Conservation (phyloP, 768 basidiomycete species). For the Lactarius sp. region DNA sequence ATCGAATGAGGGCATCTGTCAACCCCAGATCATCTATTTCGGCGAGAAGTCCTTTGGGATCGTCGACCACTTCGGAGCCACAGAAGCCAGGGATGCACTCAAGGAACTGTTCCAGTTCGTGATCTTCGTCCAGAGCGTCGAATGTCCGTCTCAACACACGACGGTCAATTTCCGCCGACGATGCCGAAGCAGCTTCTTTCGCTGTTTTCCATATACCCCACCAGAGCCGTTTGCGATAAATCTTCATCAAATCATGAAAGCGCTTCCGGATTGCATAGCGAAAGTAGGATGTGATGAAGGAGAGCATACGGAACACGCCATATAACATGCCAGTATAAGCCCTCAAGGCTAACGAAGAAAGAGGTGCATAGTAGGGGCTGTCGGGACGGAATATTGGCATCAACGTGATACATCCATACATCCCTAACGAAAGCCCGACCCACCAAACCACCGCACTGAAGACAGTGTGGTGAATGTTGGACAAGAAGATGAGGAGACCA, state of each 20-base stretch:
- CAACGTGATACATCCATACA: not conserved
- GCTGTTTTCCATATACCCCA: not conserved
- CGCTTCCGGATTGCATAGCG: not conserved
- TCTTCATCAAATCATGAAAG: not conserved
- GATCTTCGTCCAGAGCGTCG: not conserved
- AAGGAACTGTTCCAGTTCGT: not conserved
- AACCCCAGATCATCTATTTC: no score
- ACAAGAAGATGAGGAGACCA: slow-evolving; percentile 11
- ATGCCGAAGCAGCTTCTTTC: not conserved
- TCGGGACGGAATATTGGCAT: not conserved
- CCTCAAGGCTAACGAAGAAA: not conserved
- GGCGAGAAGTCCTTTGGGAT: not conserved
- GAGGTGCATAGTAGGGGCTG: slow-evolving; percentile 3
- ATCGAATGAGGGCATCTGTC: not conserved
- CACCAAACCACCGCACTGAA: not conserved
- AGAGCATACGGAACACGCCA: not conserved
- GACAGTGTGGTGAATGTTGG: slow-evolving; percentile 3
- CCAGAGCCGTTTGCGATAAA: not conserved
- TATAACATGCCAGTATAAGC: not conserved
- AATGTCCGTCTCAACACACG: not conserved
- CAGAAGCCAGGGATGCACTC: not conserved
- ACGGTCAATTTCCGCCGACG: not conserved
- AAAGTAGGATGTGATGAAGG: no score
- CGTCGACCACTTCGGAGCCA: not conserved
- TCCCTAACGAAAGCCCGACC: not conserved